Percentiles rank a stretch among this genome's conserved stretches.
phyloP scores from a whole-genome alignment of 495 filamentous ascomycete species.

The Neurospora terricola region DNA sequence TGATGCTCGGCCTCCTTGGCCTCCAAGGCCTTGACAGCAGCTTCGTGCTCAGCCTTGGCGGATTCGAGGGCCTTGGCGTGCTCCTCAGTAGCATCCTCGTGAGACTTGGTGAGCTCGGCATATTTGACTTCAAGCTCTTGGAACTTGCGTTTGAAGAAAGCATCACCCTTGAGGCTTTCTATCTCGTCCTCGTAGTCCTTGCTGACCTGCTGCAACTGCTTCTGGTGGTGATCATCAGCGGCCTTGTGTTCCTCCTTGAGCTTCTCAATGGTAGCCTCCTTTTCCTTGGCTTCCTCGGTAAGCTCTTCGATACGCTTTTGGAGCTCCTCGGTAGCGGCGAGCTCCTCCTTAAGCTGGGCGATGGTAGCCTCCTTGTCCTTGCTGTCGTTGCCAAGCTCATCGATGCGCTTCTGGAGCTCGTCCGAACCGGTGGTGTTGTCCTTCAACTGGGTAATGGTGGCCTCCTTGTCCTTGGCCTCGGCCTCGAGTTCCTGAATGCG shows the following conservation, averaged over 20 bases:
- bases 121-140: conserved; percentile 40
- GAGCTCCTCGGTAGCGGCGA: conserved; percentile 33
- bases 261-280: conserved; percentile 14
- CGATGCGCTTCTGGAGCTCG: conserved; percentile 17
- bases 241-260: conserved; percentile 37
- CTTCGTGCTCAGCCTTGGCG: conserved; percentile 24
- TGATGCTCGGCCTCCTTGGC: conserved; percentile 33
- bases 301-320: conserved; percentile 38
- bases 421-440: conserved; percentile 33
- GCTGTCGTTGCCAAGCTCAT: conserved; percentile 27
- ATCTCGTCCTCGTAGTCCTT: conserved; percentile 47
- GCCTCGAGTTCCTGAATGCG: conserved; percentile 31
- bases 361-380: conserved; percentile 23
- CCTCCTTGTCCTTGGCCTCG: conserved; percentile 30
- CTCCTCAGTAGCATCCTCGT: conserved; percentile 25
- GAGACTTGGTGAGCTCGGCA: conserved; percentile 30
- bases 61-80: conserved; percentile 31
- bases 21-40: conserved; percentile 27
- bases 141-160: conserved; percentile 44
- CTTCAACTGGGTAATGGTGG: conserved; percentile 27
- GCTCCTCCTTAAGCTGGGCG: conserved; percentile 31
- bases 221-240: conserved; percentile 36
- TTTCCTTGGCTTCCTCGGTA: conserved; percentile 36
- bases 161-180: conserved; percentile 44
- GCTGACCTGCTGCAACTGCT: conserved; percentile 39